Conservation (phyloP, 139 green algal species). For the Haematococcus lacustris region DNA sequence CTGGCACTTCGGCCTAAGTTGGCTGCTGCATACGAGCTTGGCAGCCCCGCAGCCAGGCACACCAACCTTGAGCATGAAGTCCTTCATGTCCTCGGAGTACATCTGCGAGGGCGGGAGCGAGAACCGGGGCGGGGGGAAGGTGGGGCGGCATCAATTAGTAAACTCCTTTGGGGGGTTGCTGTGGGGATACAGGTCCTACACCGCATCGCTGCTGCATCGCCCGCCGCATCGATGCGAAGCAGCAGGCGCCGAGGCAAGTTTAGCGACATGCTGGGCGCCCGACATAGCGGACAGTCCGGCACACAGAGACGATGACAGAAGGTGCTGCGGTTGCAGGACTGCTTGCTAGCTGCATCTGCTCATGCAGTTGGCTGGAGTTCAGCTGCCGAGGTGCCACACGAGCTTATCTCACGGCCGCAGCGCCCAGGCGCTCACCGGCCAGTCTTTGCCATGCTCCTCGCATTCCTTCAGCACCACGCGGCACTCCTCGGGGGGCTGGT, state of each 20-base stretch:
- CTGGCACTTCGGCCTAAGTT: no score
- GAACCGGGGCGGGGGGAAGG: no score
- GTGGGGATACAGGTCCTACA: background rate
- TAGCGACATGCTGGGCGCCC: no score
- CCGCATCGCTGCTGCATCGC: no score
- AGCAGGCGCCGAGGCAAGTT: no score
- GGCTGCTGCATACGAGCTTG: no score
- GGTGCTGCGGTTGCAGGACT: background rate
- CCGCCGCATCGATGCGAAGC: no score
- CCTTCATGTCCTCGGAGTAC: conserved; percentile 17
- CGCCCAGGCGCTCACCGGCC: conserved; percentile 9
- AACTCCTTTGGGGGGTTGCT: background rate
- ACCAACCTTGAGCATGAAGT: conserved; percentile 38
- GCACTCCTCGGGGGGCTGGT: conserved; percentile 24
- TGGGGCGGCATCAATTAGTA: background rate
- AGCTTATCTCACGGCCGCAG: no score
- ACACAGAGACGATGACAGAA: background rate
- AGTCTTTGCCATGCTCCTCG: conserved; percentile 18
- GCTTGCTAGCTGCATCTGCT: background rate
- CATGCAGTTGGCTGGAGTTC: no score
- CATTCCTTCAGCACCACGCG: conserved; percentile 19
- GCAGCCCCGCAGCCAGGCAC: no score
- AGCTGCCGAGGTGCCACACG: no score
- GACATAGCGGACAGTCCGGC: no score
- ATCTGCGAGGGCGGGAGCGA: conserved; percentile 13